Conservation (phyloP, 2,329 filamentous ascomycete genomes). For the Cladorrhinum sp. region DNA sequence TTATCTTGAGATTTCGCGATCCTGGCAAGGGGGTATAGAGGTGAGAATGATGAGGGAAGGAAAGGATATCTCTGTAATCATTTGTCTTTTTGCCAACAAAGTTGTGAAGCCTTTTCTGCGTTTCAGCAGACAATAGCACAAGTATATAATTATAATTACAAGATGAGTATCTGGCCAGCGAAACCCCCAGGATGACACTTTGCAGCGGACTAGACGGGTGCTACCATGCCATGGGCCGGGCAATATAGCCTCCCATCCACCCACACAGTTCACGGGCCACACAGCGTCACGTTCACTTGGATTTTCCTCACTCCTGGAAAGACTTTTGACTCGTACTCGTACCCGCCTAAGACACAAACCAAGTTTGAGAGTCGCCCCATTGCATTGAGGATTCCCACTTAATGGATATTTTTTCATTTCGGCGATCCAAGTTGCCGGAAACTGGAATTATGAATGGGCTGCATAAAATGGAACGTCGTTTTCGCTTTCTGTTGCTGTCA, state of each 20-base stretch:
- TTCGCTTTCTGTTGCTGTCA: background rate
- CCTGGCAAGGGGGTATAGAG: too few species aligned
- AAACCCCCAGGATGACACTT: too few species aligned
- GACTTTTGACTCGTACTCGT: conserved; percentile 1
- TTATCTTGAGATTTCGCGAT: background rate
- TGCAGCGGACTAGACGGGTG: background rate
- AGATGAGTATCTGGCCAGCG: too few species aligned
- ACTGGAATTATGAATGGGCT: background rate
- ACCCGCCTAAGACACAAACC: background rate
- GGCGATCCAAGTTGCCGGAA: background rate
- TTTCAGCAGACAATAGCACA: too few species aligned
- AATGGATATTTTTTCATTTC: background rate
- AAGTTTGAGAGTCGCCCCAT: background rate
- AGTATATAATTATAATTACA: too few species aligned
- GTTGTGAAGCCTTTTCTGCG: too few species aligned
- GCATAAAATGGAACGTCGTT: background rate
- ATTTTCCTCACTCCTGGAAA: background rate
- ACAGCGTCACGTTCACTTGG: background rate
- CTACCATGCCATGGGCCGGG: background rate
- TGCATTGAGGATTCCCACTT: background rate
- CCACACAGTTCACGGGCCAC: background rate
- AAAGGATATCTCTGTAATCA: background rate
- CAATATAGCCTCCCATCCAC: background rate
- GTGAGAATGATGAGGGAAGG: too few species aligned
- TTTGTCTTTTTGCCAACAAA: too few species aligned